Base-by-base conservation (phyloP, 129 eudicot genomes). In the Gnaphalium uliginosum region DNA sequence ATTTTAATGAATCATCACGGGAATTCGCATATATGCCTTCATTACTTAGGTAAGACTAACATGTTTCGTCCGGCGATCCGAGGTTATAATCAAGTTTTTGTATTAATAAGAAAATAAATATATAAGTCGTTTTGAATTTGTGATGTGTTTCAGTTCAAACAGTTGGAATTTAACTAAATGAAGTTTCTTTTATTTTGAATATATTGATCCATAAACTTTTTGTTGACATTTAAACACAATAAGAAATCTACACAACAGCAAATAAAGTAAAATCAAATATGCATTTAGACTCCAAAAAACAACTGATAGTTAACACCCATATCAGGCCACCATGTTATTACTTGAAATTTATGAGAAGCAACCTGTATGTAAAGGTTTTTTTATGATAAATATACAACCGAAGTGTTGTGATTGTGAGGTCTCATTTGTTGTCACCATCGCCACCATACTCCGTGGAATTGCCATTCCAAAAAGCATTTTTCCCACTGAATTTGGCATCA, bases 401-500 rank as follows among this genome's bases (percentile, higher is more conserved):
- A 46, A 46, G 5, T 60, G 11, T 64, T 61, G 24, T 14, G 37
- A 23, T 4, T 18, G 32, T 66, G 69, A 70, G 14, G 21, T 22
- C 66, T 77, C 75, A 82, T 75, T 77, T 77, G 58, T 76, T 82
- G 76, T 77, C 75, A 19, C 76, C 81, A 54, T 92, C 89, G 1
- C 97, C 96, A 15, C 90, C 90, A 69, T 72, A 92, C 62, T 92
- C 87, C 1, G 97, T 92, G 18, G 97, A 92, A 76, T 92, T 92
- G 10, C 97, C 97, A 46, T 92, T 92, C 97, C 96, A 89, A 66
- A 89, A 92, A 71, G 96, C 73, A 65, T 92, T 92, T 66, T 80
- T 84, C 72, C 84, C 92, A 25, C 17, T 80, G 67, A 85, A 90
- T 27, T 66, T 83, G 66, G 59, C 56, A 39, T 91, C 96, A 80